Percentiles rank a stretch among this genome's conserved stretches.
phyloP scores from a whole-genome alignment of 2,329 filamentous ascomycete genomes.

The Esteya vermicola region DNA sequence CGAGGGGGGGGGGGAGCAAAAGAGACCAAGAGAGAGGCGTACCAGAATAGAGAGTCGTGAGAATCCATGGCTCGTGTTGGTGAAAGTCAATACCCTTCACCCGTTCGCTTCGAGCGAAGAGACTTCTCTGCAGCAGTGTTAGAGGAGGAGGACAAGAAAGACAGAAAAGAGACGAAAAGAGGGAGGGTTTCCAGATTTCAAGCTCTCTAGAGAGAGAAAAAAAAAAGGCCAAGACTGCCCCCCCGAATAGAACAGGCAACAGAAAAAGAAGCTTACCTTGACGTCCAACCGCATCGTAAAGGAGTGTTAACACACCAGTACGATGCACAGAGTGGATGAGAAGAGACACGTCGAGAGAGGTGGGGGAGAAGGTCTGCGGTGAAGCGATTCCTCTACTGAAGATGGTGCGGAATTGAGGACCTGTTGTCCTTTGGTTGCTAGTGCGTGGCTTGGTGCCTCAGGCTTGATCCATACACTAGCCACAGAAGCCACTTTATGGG shows the following conservation, averaged over 20 bases:
- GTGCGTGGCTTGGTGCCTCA: slow-evolving; percentile 3
- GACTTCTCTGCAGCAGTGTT: slow-evolving; percentile 8
- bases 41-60: slow-evolving; percentile 95
- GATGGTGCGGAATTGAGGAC: background rate
- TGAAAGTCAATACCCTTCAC: slow-evolving; percentile 13
- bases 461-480: background rate
- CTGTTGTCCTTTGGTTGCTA: slow-evolving; percentile 3
- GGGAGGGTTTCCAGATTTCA: no score
- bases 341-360: background rate
- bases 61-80: slow-evolving; percentile 12
- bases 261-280: slow-evolving; percentile 6
- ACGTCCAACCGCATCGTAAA: slow-evolving; percentile 13
- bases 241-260: background rate
- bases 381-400: slow-evolving; percentile 1
- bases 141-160: no score
- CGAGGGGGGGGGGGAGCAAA: background rate
- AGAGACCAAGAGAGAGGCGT: background rate
- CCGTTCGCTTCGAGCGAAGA: slow-evolving; percentile 12
- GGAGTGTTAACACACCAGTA: slow-evolving; percentile 1
- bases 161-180: no score
- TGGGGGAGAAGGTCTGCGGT: slow-evolving; percentile 2
- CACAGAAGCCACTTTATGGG: background rate
- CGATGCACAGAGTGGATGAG: background rate
- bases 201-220: no score
- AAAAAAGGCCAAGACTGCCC: background rate